These are phyloP conservation scores for Grosmannia penicillata DNA, from an alignment of 2,329 filamentous ascomycete species.

Conservation along the genomic window DNA sequence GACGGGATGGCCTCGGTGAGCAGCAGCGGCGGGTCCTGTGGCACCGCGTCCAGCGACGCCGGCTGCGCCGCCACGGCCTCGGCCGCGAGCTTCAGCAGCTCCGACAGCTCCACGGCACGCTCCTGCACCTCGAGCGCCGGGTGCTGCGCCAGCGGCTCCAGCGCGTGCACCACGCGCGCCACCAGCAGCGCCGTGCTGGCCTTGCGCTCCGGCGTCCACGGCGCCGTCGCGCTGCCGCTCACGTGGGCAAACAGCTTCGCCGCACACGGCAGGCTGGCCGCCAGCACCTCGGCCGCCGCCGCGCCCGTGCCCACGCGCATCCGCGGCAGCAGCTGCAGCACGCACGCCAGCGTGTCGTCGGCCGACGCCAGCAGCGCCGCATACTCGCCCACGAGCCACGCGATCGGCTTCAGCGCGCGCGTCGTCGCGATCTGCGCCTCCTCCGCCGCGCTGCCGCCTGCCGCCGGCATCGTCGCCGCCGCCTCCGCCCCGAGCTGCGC, in stretches of 20 bases:
- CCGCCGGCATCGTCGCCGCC: constrained; percentile 24
- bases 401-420: constrained; percentile 58
- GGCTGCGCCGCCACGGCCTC: constrained; percentile 63
- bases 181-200: constrained; percentile 63
- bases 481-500: constrained; percentile 38
- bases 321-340: constrained; percentile 52
- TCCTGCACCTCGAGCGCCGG: constrained; percentile 91
- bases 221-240: constrained; percentile 45
- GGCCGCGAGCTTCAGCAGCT: constrained; percentile 72
- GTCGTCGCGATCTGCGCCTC: constrained; percentile 43
- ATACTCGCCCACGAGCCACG: constrained; percentile 86
- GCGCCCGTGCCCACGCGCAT: too few species aligned
- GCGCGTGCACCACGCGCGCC: constrained; percentile 64
- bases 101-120: constrained; percentile 79
- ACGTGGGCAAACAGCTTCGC: constrained; percentile 73
- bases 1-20: constrained; percentile 83
- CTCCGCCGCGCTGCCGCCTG: neutral
- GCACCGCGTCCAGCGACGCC: constrained; percentile 33
- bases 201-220: constrained; percentile 62
- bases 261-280: constrained; percentile 67
- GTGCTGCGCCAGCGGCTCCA: constrained; percentile 67
- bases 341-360: constrained; percentile 55
- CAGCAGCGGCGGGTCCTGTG: constrained; percentile 62
- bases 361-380: constrained; percentile 55
- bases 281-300: constrained; percentile 53